These are phyloP conservation scores for Ceratocystis huliohia DNA, from an alignment of 2,329 filamentous ascomycete species.

Conservation along the genomic window DNA sequence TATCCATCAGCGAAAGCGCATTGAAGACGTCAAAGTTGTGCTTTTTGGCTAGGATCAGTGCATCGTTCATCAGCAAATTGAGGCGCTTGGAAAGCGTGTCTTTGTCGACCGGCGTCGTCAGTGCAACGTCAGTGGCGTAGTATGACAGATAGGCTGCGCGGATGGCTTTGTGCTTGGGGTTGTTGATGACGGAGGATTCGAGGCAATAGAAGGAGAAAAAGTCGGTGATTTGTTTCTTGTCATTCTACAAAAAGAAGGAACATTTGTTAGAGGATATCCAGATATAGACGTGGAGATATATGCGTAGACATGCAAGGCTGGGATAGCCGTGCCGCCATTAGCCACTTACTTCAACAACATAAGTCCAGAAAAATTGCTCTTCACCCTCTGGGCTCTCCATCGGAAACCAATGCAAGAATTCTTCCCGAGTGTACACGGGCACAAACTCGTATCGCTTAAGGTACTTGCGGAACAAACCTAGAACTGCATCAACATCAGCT, in stretches of 20 bases:
- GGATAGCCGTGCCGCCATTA: neutral
- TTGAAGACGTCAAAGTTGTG: conserved; percentile 91
- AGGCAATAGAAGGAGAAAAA: conserved; percentile 96
- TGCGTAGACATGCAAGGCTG: neutral
- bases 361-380: conserved; percentile 85
- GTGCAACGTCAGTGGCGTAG: conserved; percentile 75
- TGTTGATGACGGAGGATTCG: conserved; percentile 80
- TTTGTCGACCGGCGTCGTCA: conserved; percentile 43
- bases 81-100: conserved; percentile 62
- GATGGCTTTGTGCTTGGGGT: conserved; percentile 63
- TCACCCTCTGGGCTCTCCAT: conserved; percentile 51
- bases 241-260: conserved; percentile 29
- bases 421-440: conserved; percentile 65
- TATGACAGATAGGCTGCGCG: conserved; percentile 94
- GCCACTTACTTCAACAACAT: conserved; percentile 62
- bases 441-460: conserved; percentile 70
- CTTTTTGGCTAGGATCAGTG: conserved; percentile 74
- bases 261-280: conserved; percentile 14
- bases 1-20: conserved; percentile 84
- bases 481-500: conserved; percentile 65
- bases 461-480: conserved; percentile 63
- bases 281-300: neutral
- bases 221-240: conserved; percentile 75
- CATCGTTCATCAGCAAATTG: conserved; percentile 69
- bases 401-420: conserved; percentile 73